Evolutionary conservation across 768 basidiomycete genomes (phyloP).

Genomic region (Lenzites betulinus): DNA sequence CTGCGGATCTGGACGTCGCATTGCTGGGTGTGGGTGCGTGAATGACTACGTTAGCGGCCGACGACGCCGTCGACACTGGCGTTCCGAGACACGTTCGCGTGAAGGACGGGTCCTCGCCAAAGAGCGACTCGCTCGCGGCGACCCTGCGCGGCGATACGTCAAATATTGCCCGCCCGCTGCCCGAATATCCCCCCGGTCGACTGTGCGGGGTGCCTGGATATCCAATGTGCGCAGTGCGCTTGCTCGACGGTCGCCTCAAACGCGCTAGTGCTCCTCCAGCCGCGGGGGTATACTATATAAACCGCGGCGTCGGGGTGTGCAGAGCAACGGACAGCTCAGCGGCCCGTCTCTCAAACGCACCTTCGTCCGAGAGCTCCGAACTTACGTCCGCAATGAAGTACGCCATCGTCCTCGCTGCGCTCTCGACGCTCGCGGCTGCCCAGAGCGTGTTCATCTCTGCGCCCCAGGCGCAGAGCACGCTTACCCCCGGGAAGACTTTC

Average conservation of each 20-base stretch:
- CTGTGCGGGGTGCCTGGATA: background rate
- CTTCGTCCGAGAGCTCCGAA: too few species aligned
- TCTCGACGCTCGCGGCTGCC: constrained; percentile 27
- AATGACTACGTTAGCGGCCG: too few species aligned
- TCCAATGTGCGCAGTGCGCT: background rate
- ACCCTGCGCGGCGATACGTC: background rate
- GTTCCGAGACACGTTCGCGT: background rate
- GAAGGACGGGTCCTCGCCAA: background rate
- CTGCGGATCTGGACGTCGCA: too few species aligned
- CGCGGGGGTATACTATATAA: background rate
- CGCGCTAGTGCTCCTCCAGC: too few species aligned
- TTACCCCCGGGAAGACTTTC: constrained; percentile 3
- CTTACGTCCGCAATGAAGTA: background rate
- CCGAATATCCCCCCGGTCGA: background rate
- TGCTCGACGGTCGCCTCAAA: background rate
- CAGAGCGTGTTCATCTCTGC: constrained; percentile 35
- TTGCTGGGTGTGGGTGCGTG: too few species aligned
- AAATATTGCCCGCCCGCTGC: background rate
- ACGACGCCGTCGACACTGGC: background rate
- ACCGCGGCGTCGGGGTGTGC: background rate
- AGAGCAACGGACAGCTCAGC: background rate
- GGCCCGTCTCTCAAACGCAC: background rate
- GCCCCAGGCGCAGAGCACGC: constrained; percentile 22
- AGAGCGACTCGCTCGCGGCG: background rate
- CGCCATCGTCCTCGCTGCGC: constrained; percentile 19